Percentiles rank a stretch among this genome's conserved stretches.
phyloP scores from a whole-genome alignment of 192 early-diverging fungal genomes.

The Obelidium mucronatum region DNA sequence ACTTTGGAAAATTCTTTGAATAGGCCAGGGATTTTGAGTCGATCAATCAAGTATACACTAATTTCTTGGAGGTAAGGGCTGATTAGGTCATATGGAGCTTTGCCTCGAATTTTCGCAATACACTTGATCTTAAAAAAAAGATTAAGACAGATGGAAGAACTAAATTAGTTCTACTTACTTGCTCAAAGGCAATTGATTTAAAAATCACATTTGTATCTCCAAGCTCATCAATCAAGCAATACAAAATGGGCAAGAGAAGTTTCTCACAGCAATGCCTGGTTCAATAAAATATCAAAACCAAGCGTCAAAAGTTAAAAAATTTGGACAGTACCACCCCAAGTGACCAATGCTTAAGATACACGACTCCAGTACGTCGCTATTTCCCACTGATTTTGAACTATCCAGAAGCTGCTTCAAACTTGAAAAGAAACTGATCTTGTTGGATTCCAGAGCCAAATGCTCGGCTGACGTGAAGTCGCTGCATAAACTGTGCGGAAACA shows the following conservation, averaged over 20 bases:
- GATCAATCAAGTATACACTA: slow-evolving; percentile 44
- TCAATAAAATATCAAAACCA: background rate
- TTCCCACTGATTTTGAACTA: background rate
- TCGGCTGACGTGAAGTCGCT: slow-evolving; percentile 21
- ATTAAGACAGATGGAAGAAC: background rate
- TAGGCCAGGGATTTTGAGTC: background rate
- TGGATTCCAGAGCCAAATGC: slow-evolving; percentile 12
- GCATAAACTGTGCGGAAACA: slow-evolving; percentile 20
- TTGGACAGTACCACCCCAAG: slow-evolving; percentile 12
- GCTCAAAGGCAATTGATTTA: slow-evolving; percentile 29
- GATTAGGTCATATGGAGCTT: slow-evolving; percentile 27
- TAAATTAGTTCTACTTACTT: background rate
- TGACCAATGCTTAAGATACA: slow-evolving; percentile 21
- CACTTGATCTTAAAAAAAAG: background rate
- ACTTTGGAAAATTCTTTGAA: slow-evolving; percentile 36
- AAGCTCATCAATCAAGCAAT: slow-evolving; percentile 28
- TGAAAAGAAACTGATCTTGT: slow-evolving; percentile 21
- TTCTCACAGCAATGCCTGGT: slow-evolving; percentile 18
- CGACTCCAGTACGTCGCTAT: slow-evolving; percentile 9
- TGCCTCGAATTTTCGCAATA: slow-evolving; percentile 31
- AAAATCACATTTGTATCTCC: slow-evolving; percentile 17
- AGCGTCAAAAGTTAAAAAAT: background rate
- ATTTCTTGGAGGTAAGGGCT: slow-evolving; percentile 30
- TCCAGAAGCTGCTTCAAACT: slow-evolving; percentile 23
- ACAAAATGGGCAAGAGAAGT: slow-evolving; percentile 29